Base-by-base conservation (phyloP, 106 monocot species). In the Alisma plantagoaquatica region DNA sequence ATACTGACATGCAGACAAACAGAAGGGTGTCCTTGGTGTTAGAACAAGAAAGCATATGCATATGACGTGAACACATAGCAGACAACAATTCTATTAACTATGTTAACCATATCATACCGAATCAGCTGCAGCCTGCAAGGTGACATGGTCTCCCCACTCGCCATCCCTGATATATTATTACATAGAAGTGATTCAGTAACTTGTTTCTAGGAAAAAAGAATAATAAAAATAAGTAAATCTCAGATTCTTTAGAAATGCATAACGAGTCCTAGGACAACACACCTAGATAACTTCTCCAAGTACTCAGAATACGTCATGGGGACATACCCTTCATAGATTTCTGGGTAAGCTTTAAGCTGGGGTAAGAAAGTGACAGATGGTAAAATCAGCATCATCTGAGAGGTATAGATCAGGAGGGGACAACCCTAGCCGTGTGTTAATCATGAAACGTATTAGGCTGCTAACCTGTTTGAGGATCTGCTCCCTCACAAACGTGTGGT, bases 91-190 rank as follows among this genome's bases (percentile, higher is more conserved):
- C n/a, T n/a, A n/a, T n/a, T n/a, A n/a, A n/a, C n/a, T n/a, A n/a
- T n/a, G n/a, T n/a, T n/a, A 67, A 69, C 4, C 23, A 67, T 48
- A 21, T 2, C 54, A 58, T 68, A 82, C 88, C 46, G 62, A 72
- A 69, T 87, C 84, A 57, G 94, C 75, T 62, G 88, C 88, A 60
- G 94, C 88, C 41, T 88, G 88, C 64, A 96, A 73, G 15, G 93
- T 94, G 10, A 94, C 93, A 67, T 94, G 93, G 50, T 94, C 93
- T 24, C 93, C 93, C 93, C 93, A 94, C 74, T 94, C 83, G 12
- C 87, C 93, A 51, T 22, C 65, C 21, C 92, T 93, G 71, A 64
- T 65, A 41, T 17, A 45, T 23, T 33, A n/a, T n/a, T n/a, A n/a
- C n/a, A n/a, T n/a, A 16, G 17, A 21, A 33, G 21, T 19, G 3